A percentile compares a stretch with the other conserved stretches of the same genome.
Evolutionary conservation across 2,329 filamentous ascomycete genomes (phyloP).

Genomic region (Cercospora nicotianae): DNA sequence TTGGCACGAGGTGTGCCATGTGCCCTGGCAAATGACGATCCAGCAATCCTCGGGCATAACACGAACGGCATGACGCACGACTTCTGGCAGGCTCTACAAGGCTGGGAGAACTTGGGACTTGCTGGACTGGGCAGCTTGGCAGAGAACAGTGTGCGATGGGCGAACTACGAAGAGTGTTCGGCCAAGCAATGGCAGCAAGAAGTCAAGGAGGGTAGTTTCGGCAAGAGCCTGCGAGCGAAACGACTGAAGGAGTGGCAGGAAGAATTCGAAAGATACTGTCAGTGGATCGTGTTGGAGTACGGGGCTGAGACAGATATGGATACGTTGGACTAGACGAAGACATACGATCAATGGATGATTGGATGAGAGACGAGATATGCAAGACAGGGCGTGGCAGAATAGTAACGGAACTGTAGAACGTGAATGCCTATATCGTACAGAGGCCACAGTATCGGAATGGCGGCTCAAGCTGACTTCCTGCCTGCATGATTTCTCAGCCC

Average conservation of each 20-base stretch:
- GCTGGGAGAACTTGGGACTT: conserved; percentile 86
- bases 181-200: conserved; percentile 69
- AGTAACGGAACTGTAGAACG: background rate
- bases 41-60: conserved; percentile 82
- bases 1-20: conserved; percentile 82
- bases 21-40: conserved; percentile 86
- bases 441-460: background rate
- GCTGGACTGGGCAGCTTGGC: conserved; percentile 83
- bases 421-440: background rate
- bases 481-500: background rate
- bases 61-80: conserved; percentile 82
- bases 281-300: conserved; percentile 82
- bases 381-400: background rate
- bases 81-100: conserved; percentile 91
- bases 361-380: background rate
- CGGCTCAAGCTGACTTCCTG: background rate
- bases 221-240: conserved; percentile 67
- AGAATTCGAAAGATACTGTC: conserved; percentile 86
- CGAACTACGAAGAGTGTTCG: conserved; percentile 78
- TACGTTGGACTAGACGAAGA: conserved; percentile 27
- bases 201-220: conserved; percentile 72
- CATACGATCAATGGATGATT: background rate
- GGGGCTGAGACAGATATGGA: conserved; percentile 34
- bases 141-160: conserved; percentile 90
- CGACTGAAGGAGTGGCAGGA: conserved; percentile 75